A percentile compares a stretch with the other conserved stretches of the same genome.
Conservation (phyloP, 257 asterid species). For the Nicotiana otophora region DNA sequence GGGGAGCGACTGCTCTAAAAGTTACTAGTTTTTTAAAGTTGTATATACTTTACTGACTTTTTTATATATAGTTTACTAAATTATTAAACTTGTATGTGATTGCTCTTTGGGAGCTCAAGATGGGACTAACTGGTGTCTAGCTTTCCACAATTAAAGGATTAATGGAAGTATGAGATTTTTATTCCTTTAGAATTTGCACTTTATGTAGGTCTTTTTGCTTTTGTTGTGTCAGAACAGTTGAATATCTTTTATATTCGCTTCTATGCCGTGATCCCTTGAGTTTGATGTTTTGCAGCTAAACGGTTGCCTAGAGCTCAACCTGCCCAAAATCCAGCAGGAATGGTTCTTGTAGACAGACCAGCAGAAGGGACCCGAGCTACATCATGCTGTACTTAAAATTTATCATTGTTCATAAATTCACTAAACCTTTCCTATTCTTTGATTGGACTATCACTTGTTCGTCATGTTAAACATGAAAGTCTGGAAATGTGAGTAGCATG, state of each 20-base stretch:
- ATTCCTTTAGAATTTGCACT: not conserved
- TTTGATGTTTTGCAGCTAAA: constrained; percentile 42
- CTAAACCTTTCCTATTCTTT: not conserved
- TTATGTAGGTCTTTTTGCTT: not conserved
- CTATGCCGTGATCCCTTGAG: not conserved
- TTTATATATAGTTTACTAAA: not conserved
- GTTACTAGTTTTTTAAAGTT: not conserved
- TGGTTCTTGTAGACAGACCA: constrained; percentile 73
- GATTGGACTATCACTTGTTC: not conserved
- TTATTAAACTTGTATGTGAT: not conserved
- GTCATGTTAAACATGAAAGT: not conserved
- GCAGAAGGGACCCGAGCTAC: constrained; percentile 52
- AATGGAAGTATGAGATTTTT: not conserved
- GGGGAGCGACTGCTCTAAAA: not conserved
- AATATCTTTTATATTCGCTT: not conserved
- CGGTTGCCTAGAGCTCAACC: constrained; percentile 72
- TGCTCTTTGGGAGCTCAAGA: not conserved
- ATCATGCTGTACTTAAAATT: constrained; percentile 48
- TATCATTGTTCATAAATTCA: not conserved
- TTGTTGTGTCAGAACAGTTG: not conserved
- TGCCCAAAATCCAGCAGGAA: constrained; percentile 61
- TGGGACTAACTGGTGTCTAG: not conserved
- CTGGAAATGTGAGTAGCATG: not conserved
- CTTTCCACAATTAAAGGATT: too few relatives aligned
- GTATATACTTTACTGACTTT: not conserved